Base-by-base conservation (phyloP, 2,329 filamentous ascomycete genomes). In the Cytospora mali region DNA sequence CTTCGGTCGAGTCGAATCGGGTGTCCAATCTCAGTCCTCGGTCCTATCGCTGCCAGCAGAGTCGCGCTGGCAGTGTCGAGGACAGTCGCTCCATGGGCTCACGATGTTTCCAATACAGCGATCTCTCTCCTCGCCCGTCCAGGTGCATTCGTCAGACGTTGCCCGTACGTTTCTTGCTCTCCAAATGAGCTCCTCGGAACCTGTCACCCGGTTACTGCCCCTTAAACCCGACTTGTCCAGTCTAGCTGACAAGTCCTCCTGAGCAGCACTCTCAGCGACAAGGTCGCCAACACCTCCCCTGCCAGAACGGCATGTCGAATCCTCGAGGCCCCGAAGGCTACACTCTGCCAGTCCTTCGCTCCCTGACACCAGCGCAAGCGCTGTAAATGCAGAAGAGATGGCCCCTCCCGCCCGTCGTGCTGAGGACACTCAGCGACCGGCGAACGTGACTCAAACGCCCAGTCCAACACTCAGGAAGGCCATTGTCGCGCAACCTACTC, bases 41-140 rank as follows among this genome's bases (percentile, higher is more conserved):
- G 48, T 64, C 58, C 68, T 54, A 51, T 54, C 64, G 62, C 68
- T 67, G 62, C 64, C 66, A 64, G 64, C 66, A 55, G 57, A 55
- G 23, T 56, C 50, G 59, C 53, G 63, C 66, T 69, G 66, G 67
- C 67, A 65, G 69, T 69, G 68, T 67, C 66, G 67, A 68, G 70
- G 66, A 55, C 57, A 63, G 65, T 61, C 69, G 52, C 67, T 66
- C 62, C 62, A 81, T 81, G 79, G 77, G 74, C 74, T 75, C 80
- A 82, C 74, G 75, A 85, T 86, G 81, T 82, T 84, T 73, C 82
- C 83, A 75, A 85, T 86, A 83, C 82, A 86, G 76, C 82, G 82
- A 70, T 86, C 84, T 67, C 78, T 83, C 66, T 88, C 86, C 68
- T 87, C 86, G 74, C 83, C 85, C 70, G 84, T 85, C 75, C 81